These are phyloP conservation scores for Mangifera indica DNA, from an alignment of 345 rosid species.

Conservation along the genomic window DNA sequence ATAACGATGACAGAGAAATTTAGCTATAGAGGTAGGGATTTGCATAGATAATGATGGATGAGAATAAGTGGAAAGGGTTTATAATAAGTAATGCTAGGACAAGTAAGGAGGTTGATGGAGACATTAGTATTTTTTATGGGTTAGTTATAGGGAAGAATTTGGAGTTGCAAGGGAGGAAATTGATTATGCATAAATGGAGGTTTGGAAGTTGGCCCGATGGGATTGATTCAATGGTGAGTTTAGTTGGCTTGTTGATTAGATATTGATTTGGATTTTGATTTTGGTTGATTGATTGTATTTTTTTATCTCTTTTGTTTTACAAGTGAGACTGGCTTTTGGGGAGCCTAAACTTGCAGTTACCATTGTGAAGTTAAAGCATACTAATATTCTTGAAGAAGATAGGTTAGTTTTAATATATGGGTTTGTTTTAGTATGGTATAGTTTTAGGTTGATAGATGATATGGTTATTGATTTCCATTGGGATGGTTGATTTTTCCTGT, in stretches of 20 bases:
- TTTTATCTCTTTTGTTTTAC: conserved; percentile 18
- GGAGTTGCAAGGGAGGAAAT: conserved; percentile 81
- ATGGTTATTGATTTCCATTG: background rate
- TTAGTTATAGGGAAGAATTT: conserved; percentile 73
- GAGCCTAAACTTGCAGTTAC: conserved; percentile 90
- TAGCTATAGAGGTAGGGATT: conserved; percentile 71
- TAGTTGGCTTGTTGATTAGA: background rate
- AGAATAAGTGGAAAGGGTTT: conserved; percentile 93
- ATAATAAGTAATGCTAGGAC: conserved; percentile 91
- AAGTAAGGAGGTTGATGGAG: conserved; percentile 84
- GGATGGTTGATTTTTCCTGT: conserved; percentile 18
- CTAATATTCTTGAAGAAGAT: conserved; percentile 89
- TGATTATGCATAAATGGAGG: conserved; percentile 93
- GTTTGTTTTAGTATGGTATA: background rate
- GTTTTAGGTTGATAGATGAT: background rate
- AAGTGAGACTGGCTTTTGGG: conserved; percentile 69
- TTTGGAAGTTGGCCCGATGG: conserved; percentile 99
- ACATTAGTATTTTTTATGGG: conserved; percentile 82
- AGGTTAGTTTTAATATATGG: conserved; percentile 44
- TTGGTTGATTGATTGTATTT: conserved; percentile 16
- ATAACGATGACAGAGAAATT: conserved; percentile 82
- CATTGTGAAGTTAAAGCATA: conserved; percentile 62
- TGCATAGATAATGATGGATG: conserved; percentile 93
- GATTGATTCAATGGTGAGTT: conserved; percentile 66
- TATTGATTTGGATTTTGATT: conserved; percentile 2